A percentile compares a stretch with the other conserved stretches of the same genome.
Conservation (phyloP, 305 asterid genomes). For the Solanum hybrid region DNA sequence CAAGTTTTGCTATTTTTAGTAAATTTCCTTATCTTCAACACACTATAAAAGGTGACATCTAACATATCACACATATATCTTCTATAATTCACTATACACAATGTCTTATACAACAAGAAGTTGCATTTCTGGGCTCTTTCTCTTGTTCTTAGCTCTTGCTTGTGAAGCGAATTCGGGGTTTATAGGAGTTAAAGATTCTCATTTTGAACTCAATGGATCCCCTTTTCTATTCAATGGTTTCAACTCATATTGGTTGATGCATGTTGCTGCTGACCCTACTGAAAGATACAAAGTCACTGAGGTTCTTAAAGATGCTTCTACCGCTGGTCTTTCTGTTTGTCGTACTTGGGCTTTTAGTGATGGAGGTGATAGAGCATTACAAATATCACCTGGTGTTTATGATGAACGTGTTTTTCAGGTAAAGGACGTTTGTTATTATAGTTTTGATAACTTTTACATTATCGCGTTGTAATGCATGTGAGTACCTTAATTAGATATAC, state of each 20-base stretch:
- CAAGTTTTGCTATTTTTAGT: background rate
- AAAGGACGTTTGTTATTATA: background rate
- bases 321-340: conserved; percentile 49
- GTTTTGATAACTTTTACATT: background rate
- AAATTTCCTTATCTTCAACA: background rate
- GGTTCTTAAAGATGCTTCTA: conserved; percentile 45
- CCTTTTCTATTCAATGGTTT: conserved; percentile 73
- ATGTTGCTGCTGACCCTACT: conserved; percentile 37
- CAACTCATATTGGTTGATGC: conserved; percentile 74
- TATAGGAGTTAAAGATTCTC: background rate
- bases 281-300: conserved; percentile 43
- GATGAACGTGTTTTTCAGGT: conserved; percentile 61
- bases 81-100: background rate
- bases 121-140: background rate
- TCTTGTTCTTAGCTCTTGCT: background rate
- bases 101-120: background rate
- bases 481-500: background rate
- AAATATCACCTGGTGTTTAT: conserved; percentile 47
- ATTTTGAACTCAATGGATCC: conserved; percentile 22
- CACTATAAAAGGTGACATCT: background rate
- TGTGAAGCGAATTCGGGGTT: background rate
- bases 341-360: conserved; percentile 73
- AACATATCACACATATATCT: background rate
- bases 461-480: background rate
- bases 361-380: conserved; percentile 44